Evolutionary conservation across 2,329 filamentous ascomycete genomes (phyloP), one percentile per base, ranked within the genome.

Genomic region (Hypoxylon sp.): DNA sequence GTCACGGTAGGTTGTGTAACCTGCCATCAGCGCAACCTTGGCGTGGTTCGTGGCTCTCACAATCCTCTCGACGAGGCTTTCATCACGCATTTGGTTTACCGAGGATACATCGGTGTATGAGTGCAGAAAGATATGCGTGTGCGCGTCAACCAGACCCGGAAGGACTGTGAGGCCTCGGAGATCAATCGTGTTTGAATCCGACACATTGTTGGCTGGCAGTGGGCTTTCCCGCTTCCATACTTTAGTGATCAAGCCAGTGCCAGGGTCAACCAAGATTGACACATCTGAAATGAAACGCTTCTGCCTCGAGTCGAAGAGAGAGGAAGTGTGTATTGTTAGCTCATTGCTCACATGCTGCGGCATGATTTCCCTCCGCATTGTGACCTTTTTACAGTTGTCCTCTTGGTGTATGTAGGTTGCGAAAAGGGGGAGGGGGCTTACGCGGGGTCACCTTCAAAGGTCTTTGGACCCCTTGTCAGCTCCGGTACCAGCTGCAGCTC

Each of bases 1-100:
- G 73, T 89, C 86, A 48, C 86, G 81, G 75, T 88, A 88, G 1
- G 86, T 88, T 0, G 86, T 90, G 78, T 86, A 89, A 6, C 88
- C 88, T 0, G 87, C 85, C 20, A 85, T 77, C 8, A 90, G 79
- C 1, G 85, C 87, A 0, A 81, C 80, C 49, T 84, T 84, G 66
- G 82, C 82, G 68, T 88, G 84, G 66, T 88, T 86, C 6, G 84
- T 83, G 0, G 85, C 84, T 17, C 88, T 84, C 53, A 90, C 82
- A 25, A 84, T 81, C 22, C 87, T 81, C 73, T 90, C 88, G 6
- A 88, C 82, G n/a, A 86, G 76, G 62, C 85, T 86, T 71, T 89
- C 86, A 68, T 89, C 86, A 37, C 87, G 84, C 77, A 88, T 85
- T 73, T 90, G 88, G 42, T 84, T 56, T 42, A 72, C 6, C 4